phyloP scores from a whole-genome alignment of 352 stramenopile genomes.

The Globisporangium radiosum region DNA sequence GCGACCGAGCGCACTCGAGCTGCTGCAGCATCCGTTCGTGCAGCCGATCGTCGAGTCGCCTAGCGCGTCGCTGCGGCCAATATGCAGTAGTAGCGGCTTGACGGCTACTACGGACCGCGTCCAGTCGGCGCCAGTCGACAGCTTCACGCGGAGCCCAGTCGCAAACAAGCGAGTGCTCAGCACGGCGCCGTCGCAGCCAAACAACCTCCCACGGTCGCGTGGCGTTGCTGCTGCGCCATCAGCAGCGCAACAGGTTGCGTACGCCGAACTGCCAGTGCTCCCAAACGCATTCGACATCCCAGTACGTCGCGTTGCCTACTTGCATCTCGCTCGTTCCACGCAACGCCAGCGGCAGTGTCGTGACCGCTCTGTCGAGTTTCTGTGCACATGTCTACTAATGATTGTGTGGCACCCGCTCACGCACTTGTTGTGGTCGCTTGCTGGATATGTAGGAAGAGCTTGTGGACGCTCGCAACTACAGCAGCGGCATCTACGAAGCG shows the following conservation, averaged over 20 bases:
- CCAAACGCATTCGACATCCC: conserved; percentile 8
- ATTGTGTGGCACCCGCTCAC: too few relatives aligned
- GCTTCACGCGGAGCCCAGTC: neutral
- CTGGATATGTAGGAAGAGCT: neutral
- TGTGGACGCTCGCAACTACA: neutral
- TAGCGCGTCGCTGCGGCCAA: neutral
- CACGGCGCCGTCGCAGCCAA: conserved; percentile 5
- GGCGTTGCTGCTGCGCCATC: neutral
- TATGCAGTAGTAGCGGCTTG: too few relatives aligned
- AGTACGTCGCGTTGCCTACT: neutral
- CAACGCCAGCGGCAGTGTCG: neutral
- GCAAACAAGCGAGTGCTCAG: conserved; percentile 2
- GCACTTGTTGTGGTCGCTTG: neutral
- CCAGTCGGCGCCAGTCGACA: neutral
- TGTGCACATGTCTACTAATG: too few relatives aligned
- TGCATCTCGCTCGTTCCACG: neutral
- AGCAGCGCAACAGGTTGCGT: neutral
- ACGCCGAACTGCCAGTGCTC: neutral
- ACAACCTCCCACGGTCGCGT: conserved; percentile 4
- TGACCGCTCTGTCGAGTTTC: too few relatives aligned
- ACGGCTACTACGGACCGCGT: neutral
- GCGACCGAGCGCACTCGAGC: conserved; percentile 79
- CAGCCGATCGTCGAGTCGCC: neutral
- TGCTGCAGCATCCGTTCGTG: conserved; percentile 90
- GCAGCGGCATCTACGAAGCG: neutral